A percentile compares a stretch with the other conserved stretches of the same genome.
Evolutionary conservation across 2,329 filamentous ascomycete genomes (phyloP).

Genomic region (Hypoxylon sp.): DNA sequence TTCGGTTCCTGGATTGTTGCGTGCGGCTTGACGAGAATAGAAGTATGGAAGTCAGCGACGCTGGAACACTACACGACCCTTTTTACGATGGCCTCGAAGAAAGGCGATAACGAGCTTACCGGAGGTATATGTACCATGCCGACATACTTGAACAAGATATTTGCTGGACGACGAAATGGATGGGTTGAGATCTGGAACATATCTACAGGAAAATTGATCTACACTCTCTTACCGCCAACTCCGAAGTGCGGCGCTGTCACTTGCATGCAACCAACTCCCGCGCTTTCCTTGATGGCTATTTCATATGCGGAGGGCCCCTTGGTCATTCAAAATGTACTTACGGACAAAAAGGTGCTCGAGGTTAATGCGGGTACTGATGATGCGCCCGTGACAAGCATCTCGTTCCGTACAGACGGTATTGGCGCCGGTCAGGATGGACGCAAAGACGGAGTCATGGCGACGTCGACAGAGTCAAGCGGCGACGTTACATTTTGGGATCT

Average conservation of each 20-base stretch:
- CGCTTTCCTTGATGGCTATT: constrained; percentile 87
- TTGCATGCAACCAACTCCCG: constrained; percentile 86
- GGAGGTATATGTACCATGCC: constrained; percentile 89
- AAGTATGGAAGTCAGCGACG: constrained; percentile 89
- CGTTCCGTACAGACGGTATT: constrained; percentile 89
- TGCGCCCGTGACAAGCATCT: constrained; percentile 82
- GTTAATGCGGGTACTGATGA: constrained; percentile 77
- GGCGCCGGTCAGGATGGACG: constrained; percentile 91
- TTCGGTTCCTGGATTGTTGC: constrained; percentile 95
- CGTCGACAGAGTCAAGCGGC: constrained; percentile 81
- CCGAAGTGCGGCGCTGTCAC: constrained; percentile 85
- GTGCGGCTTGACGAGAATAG: constrained; percentile 80
- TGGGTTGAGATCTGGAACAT: constrained; percentile 98
- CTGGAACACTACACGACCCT: constrained; percentile 94
- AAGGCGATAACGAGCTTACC: constrained; percentile 78
- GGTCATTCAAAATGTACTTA: constrained; percentile 84
- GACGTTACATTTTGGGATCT: constrained; percentile 98
- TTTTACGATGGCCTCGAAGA: constrained; percentile 68
- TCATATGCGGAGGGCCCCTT: constrained; percentile 86
- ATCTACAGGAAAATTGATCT: constrained; percentile 90
- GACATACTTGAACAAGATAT: constrained; percentile 95
- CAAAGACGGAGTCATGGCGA: constrained; percentile 93
- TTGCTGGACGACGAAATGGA: constrained; percentile 88
- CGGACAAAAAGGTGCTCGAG: constrained; percentile 79
- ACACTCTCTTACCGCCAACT: constrained; percentile 85